Conservation (phyloP, 129 eudicot species). For the Apium graveolens region DNA sequence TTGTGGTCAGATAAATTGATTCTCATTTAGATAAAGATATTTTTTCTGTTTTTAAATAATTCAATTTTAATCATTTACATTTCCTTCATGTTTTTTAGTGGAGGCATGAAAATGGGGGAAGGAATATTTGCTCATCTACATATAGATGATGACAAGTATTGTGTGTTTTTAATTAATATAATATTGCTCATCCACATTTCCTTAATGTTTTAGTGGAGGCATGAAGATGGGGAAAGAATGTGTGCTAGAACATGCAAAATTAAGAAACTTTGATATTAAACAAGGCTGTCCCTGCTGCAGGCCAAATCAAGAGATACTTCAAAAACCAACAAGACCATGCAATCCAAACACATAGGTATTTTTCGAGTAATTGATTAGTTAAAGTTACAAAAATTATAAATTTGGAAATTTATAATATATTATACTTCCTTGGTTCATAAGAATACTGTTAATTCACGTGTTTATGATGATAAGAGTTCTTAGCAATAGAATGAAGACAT, state of each 20-base stretch:
- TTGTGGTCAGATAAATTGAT: background rate
- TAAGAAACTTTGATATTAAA: background rate
- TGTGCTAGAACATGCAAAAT: background rate
- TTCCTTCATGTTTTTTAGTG: background rate
- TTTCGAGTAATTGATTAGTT: background rate
- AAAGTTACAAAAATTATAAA: background rate
- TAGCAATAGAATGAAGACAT: too few relatives aligned
- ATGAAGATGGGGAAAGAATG: background rate
- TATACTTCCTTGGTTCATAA: background rate
- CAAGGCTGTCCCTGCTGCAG: background rate
- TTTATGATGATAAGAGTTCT: too few relatives aligned
- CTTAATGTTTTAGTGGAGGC: background rate
- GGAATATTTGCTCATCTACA: background rate
- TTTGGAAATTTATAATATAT: background rate
- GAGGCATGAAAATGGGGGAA: background rate
- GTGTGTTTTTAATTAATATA: too few relatives aligned
- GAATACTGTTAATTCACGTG: too few relatives aligned
- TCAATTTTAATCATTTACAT: background rate
- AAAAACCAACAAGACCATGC: background rate
- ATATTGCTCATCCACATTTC: background rate
- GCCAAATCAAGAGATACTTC: background rate
- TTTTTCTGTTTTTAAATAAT: background rate
- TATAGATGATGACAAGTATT: too few relatives aligned
- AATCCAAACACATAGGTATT: background rate
- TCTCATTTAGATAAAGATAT: background rate